Conservation (phyloP, 2,329 filamentous ascomycete genomes). For the Chalaropsis thielavioides region DNA sequence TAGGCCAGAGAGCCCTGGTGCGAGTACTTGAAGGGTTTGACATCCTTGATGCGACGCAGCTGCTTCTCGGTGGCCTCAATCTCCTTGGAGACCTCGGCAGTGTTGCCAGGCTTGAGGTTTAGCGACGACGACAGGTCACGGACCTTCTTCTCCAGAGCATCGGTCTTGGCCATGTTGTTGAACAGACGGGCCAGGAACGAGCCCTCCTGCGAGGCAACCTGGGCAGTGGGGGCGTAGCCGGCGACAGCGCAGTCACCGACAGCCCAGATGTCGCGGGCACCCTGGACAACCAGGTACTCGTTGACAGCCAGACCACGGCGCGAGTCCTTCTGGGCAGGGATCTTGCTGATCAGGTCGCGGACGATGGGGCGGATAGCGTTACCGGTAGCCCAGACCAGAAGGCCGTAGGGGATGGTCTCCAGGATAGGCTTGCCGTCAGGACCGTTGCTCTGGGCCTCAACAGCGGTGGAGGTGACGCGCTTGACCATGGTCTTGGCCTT, state of each 20-base stretch:
- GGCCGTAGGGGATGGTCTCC: constrained; percentile 77
- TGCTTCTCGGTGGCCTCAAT: constrained; percentile 81
- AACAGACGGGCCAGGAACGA: constrained; percentile 88
- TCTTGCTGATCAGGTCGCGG: constrained; percentile 79
- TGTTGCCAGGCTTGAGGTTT: constrained; percentile 47
- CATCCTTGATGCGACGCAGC: constrained; percentile 76
- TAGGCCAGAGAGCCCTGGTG: constrained; percentile 95
- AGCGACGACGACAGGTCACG: constrained; percentile 48
- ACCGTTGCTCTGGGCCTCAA: constrained; percentile 73
- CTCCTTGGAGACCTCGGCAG: constrained; percentile 53
- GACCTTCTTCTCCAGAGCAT: constrained; percentile 64
- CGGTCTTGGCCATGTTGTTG: constrained; percentile 97
- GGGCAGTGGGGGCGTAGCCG: constrained; percentile 92
- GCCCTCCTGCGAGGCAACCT: constrained; percentile 92
- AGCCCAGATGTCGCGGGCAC: constrained; percentile 93
- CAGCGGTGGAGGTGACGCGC: constrained; percentile 80
- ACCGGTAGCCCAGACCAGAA: constrained; percentile 95
- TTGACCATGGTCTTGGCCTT: constrained; percentile 99
- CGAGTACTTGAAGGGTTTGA: constrained; percentile 96
- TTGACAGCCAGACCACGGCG: constrained; percentile 91
- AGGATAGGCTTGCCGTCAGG: constrained; percentile 73
- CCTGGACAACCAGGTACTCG: constrained; percentile 97
- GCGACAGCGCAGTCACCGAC: constrained; percentile 94
- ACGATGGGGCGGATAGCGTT: constrained; percentile 85
- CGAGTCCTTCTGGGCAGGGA: constrained; percentile 89